Evolutionary conservation across 2,329 filamentous ascomycete genomes (phyloP).

Genomic region (Cryphonectria radicalis): DNA sequence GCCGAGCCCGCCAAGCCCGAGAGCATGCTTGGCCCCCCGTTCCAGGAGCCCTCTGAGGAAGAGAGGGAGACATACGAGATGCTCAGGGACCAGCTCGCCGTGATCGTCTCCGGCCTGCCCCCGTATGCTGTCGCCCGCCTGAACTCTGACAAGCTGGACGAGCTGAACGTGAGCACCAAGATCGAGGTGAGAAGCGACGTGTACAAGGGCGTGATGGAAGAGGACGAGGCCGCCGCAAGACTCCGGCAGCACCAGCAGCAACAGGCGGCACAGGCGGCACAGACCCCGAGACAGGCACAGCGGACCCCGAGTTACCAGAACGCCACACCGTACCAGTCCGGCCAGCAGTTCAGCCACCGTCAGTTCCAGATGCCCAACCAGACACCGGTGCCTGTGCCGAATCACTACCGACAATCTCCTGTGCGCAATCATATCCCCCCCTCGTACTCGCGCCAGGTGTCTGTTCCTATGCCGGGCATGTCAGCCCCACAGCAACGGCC

Average conservation of each 20-base stretch:
- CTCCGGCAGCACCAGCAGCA: slow-evolving; percentile 45
- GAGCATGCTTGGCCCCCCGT: slow-evolving; percentile 68
- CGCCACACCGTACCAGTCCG: slow-evolving; percentile 44
- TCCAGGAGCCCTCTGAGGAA: slow-evolving; percentile 66
- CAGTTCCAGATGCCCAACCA: slow-evolving; percentile 55
- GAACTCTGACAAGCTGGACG: slow-evolving; percentile 82
- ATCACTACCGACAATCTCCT: slow-evolving; percentile 52
- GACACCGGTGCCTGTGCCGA: slow-evolving; percentile 47
- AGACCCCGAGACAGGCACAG: slow-evolving; percentile 41
- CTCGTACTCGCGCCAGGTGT: slow-evolving; percentile 43
- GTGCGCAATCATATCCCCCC: slow-evolving; percentile 45
- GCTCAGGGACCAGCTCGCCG: slow-evolving; percentile 73
- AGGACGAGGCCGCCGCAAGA: slow-evolving; percentile 70
- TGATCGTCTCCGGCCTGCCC: slow-evolving; percentile 76
- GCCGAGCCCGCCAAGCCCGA: slow-evolving; percentile 68
- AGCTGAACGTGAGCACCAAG: slow-evolving; percentile 79
- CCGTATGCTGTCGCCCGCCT: slow-evolving; percentile 86
- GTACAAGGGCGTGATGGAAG: slow-evolving; percentile 80
- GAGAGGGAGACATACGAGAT: slow-evolving; percentile 69
- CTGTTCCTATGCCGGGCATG: slow-evolving; percentile 43
- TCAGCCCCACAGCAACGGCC: slow-evolving; percentile 45
- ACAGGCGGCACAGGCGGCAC: slow-evolving; percentile 38
- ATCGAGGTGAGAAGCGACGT: slow-evolving; percentile 74
- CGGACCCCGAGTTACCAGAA: slow-evolving; percentile 45
- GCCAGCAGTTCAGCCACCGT: slow-evolving; percentile 49